Base-by-base conservation (phyloP, 2,329 filamentous ascomycete genomes). In the Berkeleyomyces basicola region DNA sequence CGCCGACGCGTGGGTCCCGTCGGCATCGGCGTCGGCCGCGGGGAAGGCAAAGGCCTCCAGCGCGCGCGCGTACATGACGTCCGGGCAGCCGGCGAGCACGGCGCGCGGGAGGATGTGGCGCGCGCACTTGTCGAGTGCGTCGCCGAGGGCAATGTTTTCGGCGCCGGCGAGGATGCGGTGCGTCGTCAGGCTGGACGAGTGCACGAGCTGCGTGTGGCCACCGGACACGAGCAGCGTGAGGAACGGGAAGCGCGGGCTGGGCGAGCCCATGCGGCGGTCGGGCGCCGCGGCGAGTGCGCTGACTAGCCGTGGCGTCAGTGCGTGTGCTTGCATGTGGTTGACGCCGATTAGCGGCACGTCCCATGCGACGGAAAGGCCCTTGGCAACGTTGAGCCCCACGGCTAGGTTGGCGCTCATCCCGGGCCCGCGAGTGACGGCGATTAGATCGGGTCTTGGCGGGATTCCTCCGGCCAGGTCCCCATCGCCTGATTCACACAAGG, bases 251-350 rank as follows among this genome's bases (percentile, higher is more conserved):
- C 49, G 33, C 1, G 62, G 62, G 10, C 43, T 51, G 11, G 60
- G 40, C 40, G 36, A 31, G 16, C 31, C 23, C 58, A 42, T 63
- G 36, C 49, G 44, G 44, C 14, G 9, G 46, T 6, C 7, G 40
- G 40, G 14, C 11, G 58, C 14, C 16, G 23, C 65, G 67, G 60
- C 70, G 65, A 92, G 73, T 4, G 87, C 87, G 40, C 77, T 74
- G 3, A 86, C 84, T 49, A 99, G 80, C 7, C 90, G 80, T 14
- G 92, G 88, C 16, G 93, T 97, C 66, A 99, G 75, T 16, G 93
- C 87, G 73, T 99, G 93, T 9, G 91, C 93, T 72, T 96, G 91
- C 93, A 99, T 97, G 73, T 99, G 93, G 72, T 99, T 88, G 0
- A 96, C 88, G 0, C 84, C 93, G 0, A 97, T 72, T 40, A 97